Conservation (phyloP, 768 basidiomycete species). For the Coprinellus aureogranulatus region DNA sequence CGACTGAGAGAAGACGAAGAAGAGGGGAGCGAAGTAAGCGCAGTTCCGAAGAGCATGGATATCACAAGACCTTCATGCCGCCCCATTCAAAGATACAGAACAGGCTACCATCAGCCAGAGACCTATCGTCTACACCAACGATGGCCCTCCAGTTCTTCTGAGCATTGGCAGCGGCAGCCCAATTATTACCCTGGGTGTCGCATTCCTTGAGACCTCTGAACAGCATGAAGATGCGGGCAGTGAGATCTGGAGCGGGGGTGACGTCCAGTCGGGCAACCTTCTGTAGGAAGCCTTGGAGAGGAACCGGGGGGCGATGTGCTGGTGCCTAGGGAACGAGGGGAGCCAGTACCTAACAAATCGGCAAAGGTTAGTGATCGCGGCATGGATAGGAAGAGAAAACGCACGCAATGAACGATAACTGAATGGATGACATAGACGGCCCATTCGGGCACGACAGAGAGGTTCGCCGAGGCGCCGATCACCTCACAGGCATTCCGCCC, state of each 20-base stretch:
- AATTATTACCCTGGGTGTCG: too few species aligned
- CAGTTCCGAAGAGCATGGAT: too few species aligned
- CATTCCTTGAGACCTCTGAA: conserved; percentile 34
- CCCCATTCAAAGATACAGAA: too few species aligned
- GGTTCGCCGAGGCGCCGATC: conserved; percentile 22
- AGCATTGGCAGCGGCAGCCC: too few species aligned
- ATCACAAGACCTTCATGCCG: too few species aligned
- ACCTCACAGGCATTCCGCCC: conserved; percentile 30
- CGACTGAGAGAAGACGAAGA: too few species aligned
- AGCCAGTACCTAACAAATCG: conserved; percentile 39
- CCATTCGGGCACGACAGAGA: conserved; percentile 33
- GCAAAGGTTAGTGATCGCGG: not conserved
- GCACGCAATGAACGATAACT: conserved; percentile 43
- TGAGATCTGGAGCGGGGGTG: conserved; percentile 39
- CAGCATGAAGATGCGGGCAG: conserved; percentile 48
- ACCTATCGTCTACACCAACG: too few species aligned
- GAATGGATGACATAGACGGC: conserved; percentile 34
- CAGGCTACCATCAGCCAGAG: too few species aligned
- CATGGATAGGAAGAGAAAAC: conserved; percentile 2
- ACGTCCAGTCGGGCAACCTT: conserved; percentile 35
- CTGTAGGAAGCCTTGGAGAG: conserved; percentile 41
- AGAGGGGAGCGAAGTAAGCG: too few species aligned
- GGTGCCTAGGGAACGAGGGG: conserved; percentile 37
- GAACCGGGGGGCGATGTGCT: conserved; percentile 43
- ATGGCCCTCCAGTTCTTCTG: too few species aligned